Evolutionary conservation across 73 alveolate genomes (phyloP), one percentile per base, ranked within the genome.

Genomic region (Paraurostyla sp.): DNA sequence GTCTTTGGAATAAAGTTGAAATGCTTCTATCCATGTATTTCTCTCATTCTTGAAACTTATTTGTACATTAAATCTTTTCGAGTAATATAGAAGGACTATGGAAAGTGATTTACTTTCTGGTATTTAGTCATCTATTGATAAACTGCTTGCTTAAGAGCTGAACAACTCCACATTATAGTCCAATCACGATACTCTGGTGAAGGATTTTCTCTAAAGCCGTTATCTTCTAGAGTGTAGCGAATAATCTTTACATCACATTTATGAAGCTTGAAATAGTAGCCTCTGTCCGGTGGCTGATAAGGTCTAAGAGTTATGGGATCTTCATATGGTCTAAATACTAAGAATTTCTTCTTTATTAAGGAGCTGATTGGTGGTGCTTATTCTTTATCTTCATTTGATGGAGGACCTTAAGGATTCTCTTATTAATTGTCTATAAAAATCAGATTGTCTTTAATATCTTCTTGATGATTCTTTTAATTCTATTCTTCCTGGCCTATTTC

Each of bases 21-120:
- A 69, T 93, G 94, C 76, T 85, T 91, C 29, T 33, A 58, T 54
- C 93, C 90, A 52, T 90, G 91, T 15, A 46, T 96, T 94, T 32
- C 92, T 84, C 87, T 98, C 99, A 58, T 96, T 86, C 75, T 96
- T 87, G 89, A 86, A 92, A 98, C 87, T 63, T 97, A 96, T 89
- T 93, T 97, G 20, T 96, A 99, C 98, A 98, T 96, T 29, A 95
- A 86, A 87, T 98, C 99, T 91, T 98, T 98, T 54, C 99, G 81
- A 13, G 99, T 98, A 23, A 98, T 57, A 78, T 91, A 81, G 54
- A 40, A 88, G 0, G 94, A 88, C 32, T 68, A 33, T 23, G 94
- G 94, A 48, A 76, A 88, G 71, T 88, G 94, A 60, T 88, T 88
- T 3, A 88, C 94, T 38, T 88, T 88, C 50, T 88, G 81, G 56